Percentiles rank a stretch among this genome's conserved stretches.
These are phyloP conservation scores for Myxozyma neglecta DNA, from an alignment of 805 yeast species.

Conservation along the genomic window DNA sequence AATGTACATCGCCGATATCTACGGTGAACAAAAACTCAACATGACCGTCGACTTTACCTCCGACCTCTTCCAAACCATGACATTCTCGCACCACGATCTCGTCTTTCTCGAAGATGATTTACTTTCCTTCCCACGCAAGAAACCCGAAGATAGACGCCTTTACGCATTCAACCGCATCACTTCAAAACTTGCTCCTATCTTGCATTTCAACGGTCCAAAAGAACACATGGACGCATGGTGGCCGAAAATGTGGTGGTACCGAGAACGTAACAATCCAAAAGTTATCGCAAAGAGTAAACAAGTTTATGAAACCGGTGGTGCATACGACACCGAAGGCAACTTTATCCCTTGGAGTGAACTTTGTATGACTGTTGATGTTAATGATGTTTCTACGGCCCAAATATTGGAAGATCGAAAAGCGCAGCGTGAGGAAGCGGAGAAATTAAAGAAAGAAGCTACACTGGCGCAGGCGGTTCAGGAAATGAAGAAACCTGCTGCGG, in stretches of 20 bases:
- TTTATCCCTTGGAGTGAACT: conserved; percentile 27
- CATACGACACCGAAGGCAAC: conserved; percentile 24
- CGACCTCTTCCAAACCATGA: conserved; percentile 32
- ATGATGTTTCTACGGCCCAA: conserved; percentile 9
- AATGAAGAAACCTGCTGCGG: too few species aligned
- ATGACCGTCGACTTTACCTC: conserved; percentile 28
- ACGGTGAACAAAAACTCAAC: conserved; percentile 24
- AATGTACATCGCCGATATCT: conserved; percentile 31
- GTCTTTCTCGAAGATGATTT: conserved; percentile 25
- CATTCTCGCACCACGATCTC: conserved; percentile 29
- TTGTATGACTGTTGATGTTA: conserved; percentile 24
- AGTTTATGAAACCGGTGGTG: conserved; percentile 30
- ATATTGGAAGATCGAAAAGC: conserved; percentile 1
- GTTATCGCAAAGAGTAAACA: conserved; percentile 18
- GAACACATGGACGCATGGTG: conserved; percentile 32
- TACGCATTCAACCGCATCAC: conserved; percentile 27
- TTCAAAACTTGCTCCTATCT: conserved; percentile 18
- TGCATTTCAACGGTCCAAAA: conserved; percentile 32
- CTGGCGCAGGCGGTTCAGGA: too few species aligned
- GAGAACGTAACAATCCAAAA: conserved; percentile 15
- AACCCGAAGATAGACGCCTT: conserved; percentile 16
- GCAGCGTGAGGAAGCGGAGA: conserved; percentile 1
- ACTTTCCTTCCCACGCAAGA: conserved; percentile 19
- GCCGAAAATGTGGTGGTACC: conserved; percentile 33
- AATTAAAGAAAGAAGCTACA: neutral